A percentile compares a stretch with the other conserved stretches of the same genome.
Evolutionary conservation across 2,329 filamentous ascomycete species (phyloP).

Genomic region (Thielaviopsis musarum): DNA sequence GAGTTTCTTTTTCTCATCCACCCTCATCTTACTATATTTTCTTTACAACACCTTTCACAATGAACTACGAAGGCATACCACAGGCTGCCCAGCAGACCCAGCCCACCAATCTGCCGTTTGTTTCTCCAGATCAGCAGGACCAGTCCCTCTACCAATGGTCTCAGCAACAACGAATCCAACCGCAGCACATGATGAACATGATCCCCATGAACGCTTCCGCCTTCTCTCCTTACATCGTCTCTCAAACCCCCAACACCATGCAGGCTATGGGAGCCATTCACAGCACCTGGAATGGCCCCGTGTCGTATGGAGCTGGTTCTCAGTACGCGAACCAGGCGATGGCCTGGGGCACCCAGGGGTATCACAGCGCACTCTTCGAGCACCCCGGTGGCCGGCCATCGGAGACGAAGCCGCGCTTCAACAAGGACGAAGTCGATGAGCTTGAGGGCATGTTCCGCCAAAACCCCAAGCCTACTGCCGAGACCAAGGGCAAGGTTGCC

Average conservation of each 20-base stretch:
- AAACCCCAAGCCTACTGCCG: constrained; percentile 48
- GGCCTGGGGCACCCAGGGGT: neutral
- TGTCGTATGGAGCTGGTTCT: neutral
- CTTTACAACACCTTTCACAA: neutral
- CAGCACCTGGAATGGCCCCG: neutral
- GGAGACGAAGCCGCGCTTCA: constrained; percentile 35
- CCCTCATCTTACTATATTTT: neutral
- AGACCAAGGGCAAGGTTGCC: constrained; percentile 41
- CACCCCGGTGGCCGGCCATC: constrained; percentile 19
- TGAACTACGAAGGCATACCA: constrained; percentile 1
- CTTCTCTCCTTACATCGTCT: neutral
- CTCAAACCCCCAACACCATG: neutral
- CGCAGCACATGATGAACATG: neutral
- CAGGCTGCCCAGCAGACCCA: neutral
- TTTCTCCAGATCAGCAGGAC: neutral
- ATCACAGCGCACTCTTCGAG: neutral
- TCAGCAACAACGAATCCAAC: neutral
- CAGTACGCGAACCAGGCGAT: neutral
- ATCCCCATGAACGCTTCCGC: neutral
- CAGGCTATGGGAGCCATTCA: neutral
- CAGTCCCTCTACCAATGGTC: neutral
- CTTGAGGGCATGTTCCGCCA: constrained; percentile 45
- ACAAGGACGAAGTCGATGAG: constrained; percentile 41
- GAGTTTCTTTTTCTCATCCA: neutral
- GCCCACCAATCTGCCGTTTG: neutral